These are phyloP conservation scores for Fusarium torreyae DNA, from an alignment of 2,329 filamentous ascomycete genomes.

Conservation along the genomic window DNA sequence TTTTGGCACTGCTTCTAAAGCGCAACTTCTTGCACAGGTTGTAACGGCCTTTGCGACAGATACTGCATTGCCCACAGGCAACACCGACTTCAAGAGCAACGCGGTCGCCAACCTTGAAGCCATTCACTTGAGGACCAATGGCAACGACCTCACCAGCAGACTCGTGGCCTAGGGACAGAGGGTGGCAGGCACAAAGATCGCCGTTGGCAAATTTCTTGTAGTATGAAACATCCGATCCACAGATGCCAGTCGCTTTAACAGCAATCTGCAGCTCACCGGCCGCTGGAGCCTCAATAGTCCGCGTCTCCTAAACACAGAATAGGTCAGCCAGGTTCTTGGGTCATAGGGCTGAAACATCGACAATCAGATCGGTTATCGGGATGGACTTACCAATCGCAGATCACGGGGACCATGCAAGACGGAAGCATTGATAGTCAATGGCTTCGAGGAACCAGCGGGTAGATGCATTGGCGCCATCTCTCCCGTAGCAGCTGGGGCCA, in stretches of 20 bases:
- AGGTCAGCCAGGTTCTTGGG: conserved; percentile 37
- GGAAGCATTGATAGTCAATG: conserved; percentile 65
- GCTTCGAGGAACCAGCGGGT: conserved; percentile 59
- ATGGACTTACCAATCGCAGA: conserved; percentile 67
- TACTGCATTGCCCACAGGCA: conserved; percentile 66
- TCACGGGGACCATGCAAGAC: conserved; percentile 71
- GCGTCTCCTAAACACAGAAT: conserved; percentile 62
- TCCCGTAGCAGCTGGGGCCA: conserved; percentile 67
- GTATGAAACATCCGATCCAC: conserved; percentile 79
- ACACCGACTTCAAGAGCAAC: conserved; percentile 72
- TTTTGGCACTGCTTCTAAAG: conserved; percentile 74
- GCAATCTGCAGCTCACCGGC: conserved; percentile 74
- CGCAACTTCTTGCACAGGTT: conserved; percentile 74
- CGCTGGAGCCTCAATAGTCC: conserved; percentile 63
- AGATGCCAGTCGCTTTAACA: conserved; percentile 77
- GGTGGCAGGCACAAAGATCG: conserved; percentile 76
- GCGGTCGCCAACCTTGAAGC: conserved; percentile 69
- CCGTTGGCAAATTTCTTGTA: conserved; percentile 82
- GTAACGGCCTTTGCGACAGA: conserved; percentile 69
- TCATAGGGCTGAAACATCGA: conserved; percentile 42
- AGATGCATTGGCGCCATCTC: conserved; percentile 62
- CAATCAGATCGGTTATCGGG: conserved; percentile 15
- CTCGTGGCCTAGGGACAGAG: conserved; percentile 76
- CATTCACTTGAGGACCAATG: conserved; percentile 67
- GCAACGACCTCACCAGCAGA: conserved; percentile 72